These are phyloP conservation scores for Suhomyces maxii DNA, from an alignment of 1,139 yeast genomes.

Conservation along the genomic window DNA sequence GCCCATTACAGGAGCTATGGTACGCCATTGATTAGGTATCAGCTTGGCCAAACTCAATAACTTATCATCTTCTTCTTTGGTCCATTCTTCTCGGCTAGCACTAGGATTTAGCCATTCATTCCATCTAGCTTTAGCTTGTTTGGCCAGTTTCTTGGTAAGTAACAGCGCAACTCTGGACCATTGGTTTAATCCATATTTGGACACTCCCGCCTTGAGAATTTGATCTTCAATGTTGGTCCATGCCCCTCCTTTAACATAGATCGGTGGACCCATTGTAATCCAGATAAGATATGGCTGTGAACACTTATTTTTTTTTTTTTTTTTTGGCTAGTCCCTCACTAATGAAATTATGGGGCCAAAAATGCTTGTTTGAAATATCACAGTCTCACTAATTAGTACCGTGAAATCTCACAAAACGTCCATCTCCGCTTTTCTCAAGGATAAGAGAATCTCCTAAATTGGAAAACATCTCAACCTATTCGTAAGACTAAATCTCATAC, in stretches of 20 bases:
- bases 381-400: background rate
- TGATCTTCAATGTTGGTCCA: slow-evolving; percentile 95
- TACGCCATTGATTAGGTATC: slow-evolving; percentile 93
- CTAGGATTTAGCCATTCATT: slow-evolving; percentile 81
- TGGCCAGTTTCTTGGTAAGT: slow-evolving; percentile 80
- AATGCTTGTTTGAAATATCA: background rate
- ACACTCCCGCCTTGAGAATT: slow-evolving; percentile 83
- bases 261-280: slow-evolving; percentile 37
- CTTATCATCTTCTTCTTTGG: slow-evolving; percentile 73
- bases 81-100: slow-evolving; percentile 66
- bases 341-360: background rate
- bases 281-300: background rate
- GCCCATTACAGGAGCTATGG: slow-evolving; percentile 77
- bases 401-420: background rate
- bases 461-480: background rate
- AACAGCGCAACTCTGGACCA: slow-evolving; percentile 94
- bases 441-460: background rate
- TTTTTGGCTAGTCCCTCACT: too few relatives aligned
- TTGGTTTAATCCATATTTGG: slow-evolving; percentile 90
- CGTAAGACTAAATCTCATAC: background rate
- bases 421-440: background rate
- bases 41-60: slow-evolving; percentile 65
- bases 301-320: too few relatives aligned
- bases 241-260: slow-evolving; percentile 81
- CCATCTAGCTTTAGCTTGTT: slow-evolving; percentile 95